phyloP scores from a whole-genome alignment of 306 rosid species.

The Arachis hypogaea region DNA sequence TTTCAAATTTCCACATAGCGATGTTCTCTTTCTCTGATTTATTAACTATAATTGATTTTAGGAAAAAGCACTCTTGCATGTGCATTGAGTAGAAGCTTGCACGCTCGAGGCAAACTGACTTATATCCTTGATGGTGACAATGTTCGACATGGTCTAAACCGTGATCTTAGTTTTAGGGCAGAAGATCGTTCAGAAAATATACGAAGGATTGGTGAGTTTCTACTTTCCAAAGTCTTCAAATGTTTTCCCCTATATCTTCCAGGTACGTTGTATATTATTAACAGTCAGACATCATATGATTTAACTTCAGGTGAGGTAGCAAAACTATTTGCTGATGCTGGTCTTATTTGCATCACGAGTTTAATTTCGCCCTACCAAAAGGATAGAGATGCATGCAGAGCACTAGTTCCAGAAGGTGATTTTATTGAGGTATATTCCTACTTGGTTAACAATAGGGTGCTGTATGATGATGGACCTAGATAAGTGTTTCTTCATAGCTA shows the following conservation, averaged over 20 bases:
- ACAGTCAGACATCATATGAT: conserved; percentile 15
- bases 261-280: conserved; percentile 3
- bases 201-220: conserved; percentile 78
- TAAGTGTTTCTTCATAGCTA: conserved; percentile 33
- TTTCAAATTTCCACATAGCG: conserved; percentile 15
- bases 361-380: conserved; percentile 89
- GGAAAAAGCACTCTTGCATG: conserved; percentile 98
- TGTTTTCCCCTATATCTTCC: background rate
- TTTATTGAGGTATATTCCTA: conserved; percentile 76
- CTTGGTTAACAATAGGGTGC: conserved; percentile 14
- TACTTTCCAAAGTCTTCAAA: background rate
- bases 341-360: conserved; percentile 88
- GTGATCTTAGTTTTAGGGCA: conserved; percentile 84
- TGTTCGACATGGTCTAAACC: conserved; percentile 89
- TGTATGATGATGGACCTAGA: conserved; percentile 32
- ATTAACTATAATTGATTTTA: conserved; percentile 41
- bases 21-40: conserved; percentile 26
- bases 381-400: conserved; percentile 93
- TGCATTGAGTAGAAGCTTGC: conserved; percentile 82
- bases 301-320: conserved; percentile 86
- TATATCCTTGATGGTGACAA: conserved; percentile 97
- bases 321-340: conserved; percentile 97
- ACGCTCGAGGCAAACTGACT: conserved; percentile 72
- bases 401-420: conserved; percentile 75
- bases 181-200: conserved; percentile 96